phyloP scores from a whole-genome alignment of 495 filamentous ascomycete genomes.

The Podospora fimiseda region DNA sequence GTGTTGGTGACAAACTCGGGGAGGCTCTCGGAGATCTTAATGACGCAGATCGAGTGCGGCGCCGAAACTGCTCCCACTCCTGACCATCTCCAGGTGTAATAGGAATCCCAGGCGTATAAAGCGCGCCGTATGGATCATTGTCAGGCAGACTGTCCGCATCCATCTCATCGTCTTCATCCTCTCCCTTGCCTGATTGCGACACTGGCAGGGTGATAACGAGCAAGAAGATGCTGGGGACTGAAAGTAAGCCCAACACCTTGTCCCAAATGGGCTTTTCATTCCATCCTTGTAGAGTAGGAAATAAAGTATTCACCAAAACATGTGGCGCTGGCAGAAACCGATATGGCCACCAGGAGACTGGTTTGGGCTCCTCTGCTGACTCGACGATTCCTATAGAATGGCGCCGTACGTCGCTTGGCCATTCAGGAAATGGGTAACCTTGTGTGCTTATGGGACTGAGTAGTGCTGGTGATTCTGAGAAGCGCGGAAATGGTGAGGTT shows the following conservation, averaged over 20 bases:
- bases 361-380: constrained; percentile 37
- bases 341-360: constrained; percentile 69
- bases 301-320: constrained; percentile 66
- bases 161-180: constrained; percentile 30
- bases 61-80: constrained; percentile 50
- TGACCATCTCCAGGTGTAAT: constrained; percentile 30
- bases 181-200: constrained; percentile 55
- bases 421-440: constrained; percentile 26
- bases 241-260: constrained; percentile 68
- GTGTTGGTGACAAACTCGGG: constrained; percentile 11
- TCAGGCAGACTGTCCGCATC: constrained; percentile 19
- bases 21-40: constrained; percentile 10
- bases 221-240: constrained; percentile 83
- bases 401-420: constrained; percentile 9
- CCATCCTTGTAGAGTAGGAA: constrained; percentile 83
- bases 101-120: no score
- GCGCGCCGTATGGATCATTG: no score
- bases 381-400: constrained; percentile 35
- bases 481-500: constrained; percentile 36
- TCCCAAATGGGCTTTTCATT: constrained; percentile 68
- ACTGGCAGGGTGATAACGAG: constrained; percentile 91
- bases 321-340: constrained; percentile 61
- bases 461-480: constrained; percentile 37
- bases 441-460: constrained; percentile 40
- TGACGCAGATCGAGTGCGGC: constrained; percentile 32